Conservation (phyloP, 805 yeast species). For the Kodamaea hsintzibuensis region DNA sequence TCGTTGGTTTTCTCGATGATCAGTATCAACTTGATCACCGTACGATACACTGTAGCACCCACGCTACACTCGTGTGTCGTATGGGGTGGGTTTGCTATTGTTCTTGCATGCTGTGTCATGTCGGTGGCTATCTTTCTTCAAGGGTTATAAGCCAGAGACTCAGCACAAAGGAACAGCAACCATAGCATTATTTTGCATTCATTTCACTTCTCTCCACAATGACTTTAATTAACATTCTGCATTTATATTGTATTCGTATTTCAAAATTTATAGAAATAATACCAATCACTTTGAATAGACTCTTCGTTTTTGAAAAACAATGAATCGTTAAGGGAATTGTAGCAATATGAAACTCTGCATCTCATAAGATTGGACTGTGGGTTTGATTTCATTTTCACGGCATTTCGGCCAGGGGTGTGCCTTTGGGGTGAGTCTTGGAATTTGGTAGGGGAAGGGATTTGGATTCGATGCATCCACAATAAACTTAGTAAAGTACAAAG, state of each 20-base stretch:
- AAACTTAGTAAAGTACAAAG: no score
- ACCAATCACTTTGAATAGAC: not conserved
- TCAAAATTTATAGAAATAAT: not conserved
- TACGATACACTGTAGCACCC: constrained; percentile 31
- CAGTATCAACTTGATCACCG: constrained; percentile 35
- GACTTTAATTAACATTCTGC: not conserved
- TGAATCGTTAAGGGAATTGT: not conserved
- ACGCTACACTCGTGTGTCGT: constrained; percentile 22
- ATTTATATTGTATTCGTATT: not conserved
- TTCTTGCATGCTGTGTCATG: constrained; percentile 22
- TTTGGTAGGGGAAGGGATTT: no score
- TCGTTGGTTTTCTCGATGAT: constrained; percentile 35
- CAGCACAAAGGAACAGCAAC: not conserved
- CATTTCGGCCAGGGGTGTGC: no score
- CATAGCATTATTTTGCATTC: not conserved
- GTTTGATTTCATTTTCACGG: no score
- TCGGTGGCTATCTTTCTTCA: constrained; percentile 14
- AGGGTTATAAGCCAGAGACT: constrained; percentile 5
- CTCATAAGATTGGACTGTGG: no score
- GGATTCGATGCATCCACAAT: no score
- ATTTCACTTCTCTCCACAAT: not conserved
- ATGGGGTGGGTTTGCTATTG: constrained; percentile 27
- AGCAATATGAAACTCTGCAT: no score
- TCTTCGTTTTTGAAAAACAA: not conserved
- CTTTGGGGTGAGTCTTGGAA: no score